Percentiles rank a stretch among this genome's conserved stretches.
Evolutionary conservation across 2,329 filamentous ascomycete genomes (phyloP).

Genomic region (Aspergillus arachidicola): DNA sequence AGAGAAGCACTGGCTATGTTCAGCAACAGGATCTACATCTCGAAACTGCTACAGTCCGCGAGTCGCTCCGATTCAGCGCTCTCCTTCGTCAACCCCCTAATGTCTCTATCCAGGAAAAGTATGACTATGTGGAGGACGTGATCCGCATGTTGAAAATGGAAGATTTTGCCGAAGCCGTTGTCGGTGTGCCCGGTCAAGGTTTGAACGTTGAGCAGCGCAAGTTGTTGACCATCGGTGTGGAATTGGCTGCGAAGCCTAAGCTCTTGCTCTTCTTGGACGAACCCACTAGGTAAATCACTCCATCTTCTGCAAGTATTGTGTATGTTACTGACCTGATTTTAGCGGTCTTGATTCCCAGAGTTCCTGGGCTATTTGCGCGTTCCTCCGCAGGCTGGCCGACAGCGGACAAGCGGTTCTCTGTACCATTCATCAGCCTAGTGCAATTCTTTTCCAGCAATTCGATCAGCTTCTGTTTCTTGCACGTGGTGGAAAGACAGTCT

Average conservation of each 20-base stretch:
- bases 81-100: constrained; percentile 77
- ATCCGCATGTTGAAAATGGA: constrained; percentile 87
- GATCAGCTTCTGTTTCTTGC: constrained; percentile 65
- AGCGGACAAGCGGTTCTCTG: constrained; percentile 86
- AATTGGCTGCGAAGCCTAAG: constrained; percentile 85
- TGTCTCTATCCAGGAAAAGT: constrained; percentile 72
- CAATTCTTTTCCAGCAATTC: constrained; percentile 85
- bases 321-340: neutral
- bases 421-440: constrained; percentile 91
- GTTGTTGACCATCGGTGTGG: constrained; percentile 86
- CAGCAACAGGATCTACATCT: constrained; percentile 90
- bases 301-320: neutral
- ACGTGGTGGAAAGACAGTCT: constrained; percentile 66
- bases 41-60: constrained; percentile 80
- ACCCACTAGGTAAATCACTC: constrained; percentile 63
- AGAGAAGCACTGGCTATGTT: constrained; percentile 52
- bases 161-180: constrained; percentile 82
- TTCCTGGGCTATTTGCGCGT: constrained; percentile 82
- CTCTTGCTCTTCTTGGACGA: constrained; percentile 89
- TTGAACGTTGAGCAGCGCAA: constrained; percentile 64
- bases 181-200: constrained; percentile 82
- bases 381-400: constrained; percentile 84
- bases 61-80: constrained; percentile 83
- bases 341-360: constrained; percentile 86
- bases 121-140: constrained; percentile 83